Evolutionary conservation across 2,329 filamentous ascomycete species (phyloP), one percentile per base, ranked within the genome.

Genomic region (Xylariaceae sp.): DNA sequence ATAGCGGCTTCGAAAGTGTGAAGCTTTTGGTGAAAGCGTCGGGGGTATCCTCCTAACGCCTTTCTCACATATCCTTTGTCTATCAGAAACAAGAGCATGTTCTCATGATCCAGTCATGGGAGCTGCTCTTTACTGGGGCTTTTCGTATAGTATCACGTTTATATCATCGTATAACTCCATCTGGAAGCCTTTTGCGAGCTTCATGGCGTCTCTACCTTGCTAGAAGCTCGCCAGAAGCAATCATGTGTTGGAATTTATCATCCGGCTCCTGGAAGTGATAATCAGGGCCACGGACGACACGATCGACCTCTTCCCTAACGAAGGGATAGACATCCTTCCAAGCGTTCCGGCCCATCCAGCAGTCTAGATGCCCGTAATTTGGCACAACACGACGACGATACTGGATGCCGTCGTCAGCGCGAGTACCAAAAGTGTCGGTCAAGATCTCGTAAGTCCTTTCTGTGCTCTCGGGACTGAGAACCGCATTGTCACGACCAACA

Each of bases 351-450:
- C 82, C 81, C 78, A 84, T 84, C 79, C 80, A 84, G 61, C 77
- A 78, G 69, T 85, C 82, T 38, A 84, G 66, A 63, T 85, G 81
- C 2, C 81, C 81, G 62, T 84, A 84, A 13, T 78, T 78, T 1
- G 76, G 75, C 5, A 85, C 72, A 4, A 83, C 77, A 31, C 72
- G 65, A 11, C 82, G 70, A 34, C 72, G 69, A 64, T 83, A 85
- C 60, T 75, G 67, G 13, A 75, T 64, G 6, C 68, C 69, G 10
- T 62, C 61, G 16, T 64, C 56, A 41, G 58, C 60, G 22, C 47
- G 57, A 1, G 59, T 68, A 0, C 78, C 78, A 61, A 84, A 84
- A 1, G 67, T 66, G 51, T 80, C 73, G 43, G 78, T 75, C 48
- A 85, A 66, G 7, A 74, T 64, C 62, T 79, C 76, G 54, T 82